A percentile compares a stretch with the other conserved stretches of the same genome.
Evolutionary conservation across 345 rosid species (phyloP).

Genomic region (Arabidopsis arenosa): DNA sequence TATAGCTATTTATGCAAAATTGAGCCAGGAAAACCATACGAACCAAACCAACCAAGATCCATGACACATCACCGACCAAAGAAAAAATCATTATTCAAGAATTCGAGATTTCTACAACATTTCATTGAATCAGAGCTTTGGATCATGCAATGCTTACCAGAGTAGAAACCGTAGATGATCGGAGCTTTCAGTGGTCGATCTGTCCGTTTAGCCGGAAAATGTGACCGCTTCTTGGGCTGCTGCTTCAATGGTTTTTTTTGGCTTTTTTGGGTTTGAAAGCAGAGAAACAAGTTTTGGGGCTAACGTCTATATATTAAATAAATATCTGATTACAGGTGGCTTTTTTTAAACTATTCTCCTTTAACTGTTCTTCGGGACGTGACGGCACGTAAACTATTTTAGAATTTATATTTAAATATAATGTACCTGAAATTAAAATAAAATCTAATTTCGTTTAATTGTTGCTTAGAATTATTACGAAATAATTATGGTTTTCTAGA

Average conservation of each 20-base stretch:
- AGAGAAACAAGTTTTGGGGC: slow-evolving; percentile 25
- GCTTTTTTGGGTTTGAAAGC: slow-evolving; percentile 32
- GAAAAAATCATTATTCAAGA: too few relatives aligned
- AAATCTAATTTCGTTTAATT: neutral
- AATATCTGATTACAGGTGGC: slow-evolving; percentile 37
- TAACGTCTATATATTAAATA: slow-evolving; percentile 32
- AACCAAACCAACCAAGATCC: slow-evolving; percentile 28
- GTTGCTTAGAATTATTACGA: neutral
- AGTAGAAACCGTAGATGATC: slow-evolving; percentile 25
- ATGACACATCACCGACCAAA: slow-evolving; percentile 26
- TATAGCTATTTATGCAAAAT: slow-evolving; percentile 1
- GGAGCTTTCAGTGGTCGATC: slow-evolving; percentile 25
- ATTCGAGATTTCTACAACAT: neutral
- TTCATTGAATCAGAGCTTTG: neutral
- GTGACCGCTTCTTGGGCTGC: slow-evolving; percentile 11
- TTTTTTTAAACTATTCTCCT: slow-evolving; percentile 1
- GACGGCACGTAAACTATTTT: slow-evolving; percentile 41
- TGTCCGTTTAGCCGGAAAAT: slow-evolving; percentile 17
- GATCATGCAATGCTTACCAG: slow-evolving; percentile 36
- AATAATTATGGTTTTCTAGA: neutral
- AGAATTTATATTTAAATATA: neutral
- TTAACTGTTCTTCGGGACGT: slow-evolving; percentile 40
- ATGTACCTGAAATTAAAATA: neutral
- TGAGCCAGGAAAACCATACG: slow-evolving; percentile 17
- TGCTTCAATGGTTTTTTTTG: slow-evolving; percentile 11